Conservation (phyloP, 2,329 filamentous ascomycete species). For the Aspergillus sp. region DNA sequence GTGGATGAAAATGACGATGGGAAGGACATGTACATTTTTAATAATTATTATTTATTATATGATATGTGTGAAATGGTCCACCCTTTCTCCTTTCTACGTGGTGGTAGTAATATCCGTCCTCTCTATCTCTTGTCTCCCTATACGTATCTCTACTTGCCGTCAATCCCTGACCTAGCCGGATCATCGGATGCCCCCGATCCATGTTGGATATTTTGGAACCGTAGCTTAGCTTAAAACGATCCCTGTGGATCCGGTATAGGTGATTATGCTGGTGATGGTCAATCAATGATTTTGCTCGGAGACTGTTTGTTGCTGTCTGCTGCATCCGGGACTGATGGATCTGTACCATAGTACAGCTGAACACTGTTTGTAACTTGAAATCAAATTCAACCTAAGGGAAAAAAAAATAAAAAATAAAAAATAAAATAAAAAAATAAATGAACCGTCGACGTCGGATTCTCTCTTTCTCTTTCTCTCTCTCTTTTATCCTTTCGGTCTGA, state of each 20-base stretch:
- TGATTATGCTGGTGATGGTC: not conserved
- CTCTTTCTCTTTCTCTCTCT: constrained; percentile 11
- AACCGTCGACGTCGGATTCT: constrained; percentile 3
- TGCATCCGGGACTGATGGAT: not conserved
- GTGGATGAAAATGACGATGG: no score
- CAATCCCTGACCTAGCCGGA: constrained; percentile 1
- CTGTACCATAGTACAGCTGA: not conserved
- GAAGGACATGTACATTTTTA: no score
- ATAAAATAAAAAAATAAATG: not conserved
- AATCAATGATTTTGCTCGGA: no score
- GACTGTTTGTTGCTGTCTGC: not conserved
- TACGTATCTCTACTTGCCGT: not conserved
- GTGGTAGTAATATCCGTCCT: not conserved
- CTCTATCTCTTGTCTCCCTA: not conserved
- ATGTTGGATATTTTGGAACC: not conserved
- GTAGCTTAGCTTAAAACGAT: not conserved
- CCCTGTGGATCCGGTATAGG: not conserved
- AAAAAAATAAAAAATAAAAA: not conserved
- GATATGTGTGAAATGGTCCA: no score
- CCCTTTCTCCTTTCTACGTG: no score
- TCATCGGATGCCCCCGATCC: constrained; percentile 1
- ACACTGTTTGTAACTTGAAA: not conserved
- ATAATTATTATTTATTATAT: no score
- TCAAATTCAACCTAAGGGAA: not conserved
- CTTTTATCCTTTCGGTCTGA: constrained; percentile 6